Evolutionary conservation across 2,329 filamentous ascomycete species (phyloP).

Genomic region (Alternaria brassicicola): DNA sequence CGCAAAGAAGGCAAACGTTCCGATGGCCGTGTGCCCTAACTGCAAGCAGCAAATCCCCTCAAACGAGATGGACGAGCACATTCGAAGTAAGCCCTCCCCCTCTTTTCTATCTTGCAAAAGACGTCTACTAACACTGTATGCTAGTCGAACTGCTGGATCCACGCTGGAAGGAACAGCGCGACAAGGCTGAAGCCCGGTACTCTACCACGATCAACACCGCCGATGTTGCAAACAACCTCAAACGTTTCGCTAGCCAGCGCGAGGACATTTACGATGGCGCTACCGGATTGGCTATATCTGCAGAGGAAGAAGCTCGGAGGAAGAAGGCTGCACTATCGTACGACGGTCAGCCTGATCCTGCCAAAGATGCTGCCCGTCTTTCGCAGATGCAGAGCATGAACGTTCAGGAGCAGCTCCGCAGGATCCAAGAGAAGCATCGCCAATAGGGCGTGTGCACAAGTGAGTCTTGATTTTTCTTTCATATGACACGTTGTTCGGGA

Average conservation of each 20-base stretch:
- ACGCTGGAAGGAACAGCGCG: slow-evolving; percentile 93
- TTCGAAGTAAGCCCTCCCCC: slow-evolving; percentile 70
- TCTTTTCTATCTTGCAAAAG: neutral
- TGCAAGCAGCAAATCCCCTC: slow-evolving; percentile 89
- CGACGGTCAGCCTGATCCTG: slow-evolving; percentile 66
- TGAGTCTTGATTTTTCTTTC: slow-evolving; percentile 7
- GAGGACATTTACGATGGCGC: slow-evolving; percentile 83
- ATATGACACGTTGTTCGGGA: neutral
- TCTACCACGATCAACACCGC: slow-evolving; percentile 84
- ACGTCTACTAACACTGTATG: slow-evolving; percentile 46
- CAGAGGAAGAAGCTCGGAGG: slow-evolving; percentile 74
- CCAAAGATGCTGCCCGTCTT: slow-evolving; percentile 60
- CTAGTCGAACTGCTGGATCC: slow-evolving; percentile 89
- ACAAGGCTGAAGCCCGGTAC: slow-evolving; percentile 83
- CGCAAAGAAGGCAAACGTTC: slow-evolving; percentile 67
- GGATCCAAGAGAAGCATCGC: slow-evolving; percentile 64
- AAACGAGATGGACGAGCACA: slow-evolving; percentile 87
- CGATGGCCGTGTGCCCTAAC: slow-evolving; percentile 84
- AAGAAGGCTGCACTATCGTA: slow-evolving; percentile 76
- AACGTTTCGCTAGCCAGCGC: slow-evolving; percentile 88
- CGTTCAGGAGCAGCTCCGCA: slow-evolving; percentile 83
- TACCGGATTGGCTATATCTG: slow-evolving; percentile 70
- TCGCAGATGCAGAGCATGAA: slow-evolving; percentile 65
- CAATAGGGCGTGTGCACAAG: slow-evolving; percentile 5
- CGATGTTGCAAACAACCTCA: slow-evolving; percentile 92